These are phyloP conservation scores for Chlorella sp. DNA, from an alignment of 139 green algal species.

Conservation along the genomic window DNA sequence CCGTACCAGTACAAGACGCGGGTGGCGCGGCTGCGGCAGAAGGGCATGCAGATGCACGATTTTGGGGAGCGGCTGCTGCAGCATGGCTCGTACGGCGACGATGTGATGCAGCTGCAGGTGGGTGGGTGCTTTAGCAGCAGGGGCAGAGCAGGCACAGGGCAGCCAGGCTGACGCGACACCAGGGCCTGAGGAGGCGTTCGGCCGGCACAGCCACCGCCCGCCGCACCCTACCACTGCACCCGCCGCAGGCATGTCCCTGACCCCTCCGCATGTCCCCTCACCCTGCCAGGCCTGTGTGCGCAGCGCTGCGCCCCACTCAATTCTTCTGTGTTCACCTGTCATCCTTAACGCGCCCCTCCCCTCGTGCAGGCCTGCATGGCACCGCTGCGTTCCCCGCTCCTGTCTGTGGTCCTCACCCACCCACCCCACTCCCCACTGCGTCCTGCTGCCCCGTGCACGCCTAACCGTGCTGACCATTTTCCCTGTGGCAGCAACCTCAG, in stretches of 20 bases:
- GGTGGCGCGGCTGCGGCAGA: slow-evolving; percentile 13
- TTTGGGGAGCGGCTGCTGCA: slow-evolving; percentile 43
- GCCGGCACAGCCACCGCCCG: background rate
- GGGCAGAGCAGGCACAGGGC: background rate
- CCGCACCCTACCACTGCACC: background rate
- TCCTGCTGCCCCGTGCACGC: background rate
- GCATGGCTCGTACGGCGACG: slow-evolving; percentile 38
- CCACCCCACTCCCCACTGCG: background rate
- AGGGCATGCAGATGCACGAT: slow-evolving; percentile 35
- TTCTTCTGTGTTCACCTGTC: no score
- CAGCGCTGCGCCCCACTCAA: no score
- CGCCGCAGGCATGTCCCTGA: no score
- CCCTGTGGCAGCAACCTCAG: no score
- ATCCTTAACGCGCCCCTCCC: no score
- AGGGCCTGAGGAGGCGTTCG: background rate
- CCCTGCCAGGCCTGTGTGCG: no score
- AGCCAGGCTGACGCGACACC: background rate
- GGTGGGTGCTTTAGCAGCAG: background rate
- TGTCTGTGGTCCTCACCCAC: background rate
- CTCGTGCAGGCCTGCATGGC: background rate
- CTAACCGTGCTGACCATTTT: no score
- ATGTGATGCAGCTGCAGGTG: slow-evolving; percentile 40
- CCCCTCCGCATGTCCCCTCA: background rate
- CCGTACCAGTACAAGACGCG: slow-evolving; percentile 36
- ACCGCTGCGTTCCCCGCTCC: background rate